These are phyloP conservation scores for Daedaleopsis sinensis DNA, from an alignment of 768 basidiomycete species.

Conservation along the genomic window DNA sequence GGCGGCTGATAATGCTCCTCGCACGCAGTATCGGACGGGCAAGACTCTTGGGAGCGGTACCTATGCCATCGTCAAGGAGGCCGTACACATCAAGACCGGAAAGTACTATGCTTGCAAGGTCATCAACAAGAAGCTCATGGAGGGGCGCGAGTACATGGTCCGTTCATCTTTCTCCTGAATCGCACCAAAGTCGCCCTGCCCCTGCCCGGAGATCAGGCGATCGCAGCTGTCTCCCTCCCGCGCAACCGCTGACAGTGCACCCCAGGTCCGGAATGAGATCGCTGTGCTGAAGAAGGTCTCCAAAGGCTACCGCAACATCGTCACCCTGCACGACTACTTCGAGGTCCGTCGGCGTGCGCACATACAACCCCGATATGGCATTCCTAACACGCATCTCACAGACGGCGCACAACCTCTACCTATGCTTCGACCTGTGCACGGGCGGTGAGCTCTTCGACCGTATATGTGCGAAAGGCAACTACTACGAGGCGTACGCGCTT, in stretches of 20 bases:
- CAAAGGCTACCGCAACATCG: constrained; percentile 87
- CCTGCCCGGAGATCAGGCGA: constrained; percentile 15
- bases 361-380: background rate
- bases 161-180: constrained; percentile 27
- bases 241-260: background rate
- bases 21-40: constrained; percentile 77
- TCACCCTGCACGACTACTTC: constrained; percentile 95
- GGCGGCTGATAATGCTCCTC: constrained; percentile 10
- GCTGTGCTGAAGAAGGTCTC: constrained; percentile 92
- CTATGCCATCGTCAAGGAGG: constrained; percentile 95
- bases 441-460: constrained; percentile 99
- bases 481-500: constrained; percentile 78
- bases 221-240: constrained; percentile 7
- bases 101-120: constrained; percentile 99
- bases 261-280: constrained; percentile 95
- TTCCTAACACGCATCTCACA: constrained; percentile 30
- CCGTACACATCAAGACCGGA: constrained; percentile 89
- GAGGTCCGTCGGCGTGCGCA: constrained; percentile 55
- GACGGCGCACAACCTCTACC: constrained; percentile 92
- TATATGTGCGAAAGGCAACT: constrained; percentile 96
- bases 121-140: constrained; percentile 99
- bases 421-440: constrained; percentile 95
- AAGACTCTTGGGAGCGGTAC: constrained; percentile 90
- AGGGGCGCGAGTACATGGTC: constrained; percentile 97
- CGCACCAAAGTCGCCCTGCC: background rate